phyloP scores from a whole-genome alignment of 2,329 filamentous ascomycete species.

The Fusarium torulosum region DNA sequence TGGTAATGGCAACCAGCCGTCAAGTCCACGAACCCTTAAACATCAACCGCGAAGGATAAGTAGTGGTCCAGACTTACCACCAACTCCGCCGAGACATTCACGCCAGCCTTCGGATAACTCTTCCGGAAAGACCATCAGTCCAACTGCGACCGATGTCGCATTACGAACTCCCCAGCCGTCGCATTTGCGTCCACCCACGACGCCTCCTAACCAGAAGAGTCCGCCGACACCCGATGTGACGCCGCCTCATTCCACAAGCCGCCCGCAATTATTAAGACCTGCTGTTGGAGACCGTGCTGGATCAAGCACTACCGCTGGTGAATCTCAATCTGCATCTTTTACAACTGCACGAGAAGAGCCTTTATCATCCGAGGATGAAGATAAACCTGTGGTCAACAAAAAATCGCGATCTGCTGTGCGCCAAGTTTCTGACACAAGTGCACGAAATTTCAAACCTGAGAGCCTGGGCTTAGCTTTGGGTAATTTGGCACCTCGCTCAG shows the following conservation, averaged over 20 bases:
- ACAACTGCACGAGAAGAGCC: constrained; percentile 76
- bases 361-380: constrained; percentile 72
- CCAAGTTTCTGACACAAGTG: constrained; percentile 50
- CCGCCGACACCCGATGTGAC: constrained; percentile 82
- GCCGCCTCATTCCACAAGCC: constrained; percentile 68
- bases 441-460: constrained; percentile 46
- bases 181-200: constrained; percentile 62
- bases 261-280: constrained; percentile 61
- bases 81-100: constrained; percentile 73
- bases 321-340: constrained; percentile 77
- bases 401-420: constrained; percentile 61
- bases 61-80: constrained; percentile 65
- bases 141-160: constrained; percentile 55
- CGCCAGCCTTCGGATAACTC: constrained; percentile 67
- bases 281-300: constrained; percentile 61
- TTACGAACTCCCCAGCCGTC: constrained; percentile 56
- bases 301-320: constrained; percentile 68
- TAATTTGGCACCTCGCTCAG: constrained; percentile 57
- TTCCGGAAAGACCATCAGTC: constrained; percentile 59
- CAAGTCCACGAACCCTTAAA: constrained; percentile 57
- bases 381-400: constrained; percentile 57
- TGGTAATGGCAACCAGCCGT: constrained; percentile 50
- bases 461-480: constrained; percentile 59
- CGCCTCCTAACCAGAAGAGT: constrained; percentile 74
- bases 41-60: constrained; percentile 59